Base-by-base conservation (phyloP, 2,329 filamentous ascomycete species). In the Alternaria brassicicola region DNA sequence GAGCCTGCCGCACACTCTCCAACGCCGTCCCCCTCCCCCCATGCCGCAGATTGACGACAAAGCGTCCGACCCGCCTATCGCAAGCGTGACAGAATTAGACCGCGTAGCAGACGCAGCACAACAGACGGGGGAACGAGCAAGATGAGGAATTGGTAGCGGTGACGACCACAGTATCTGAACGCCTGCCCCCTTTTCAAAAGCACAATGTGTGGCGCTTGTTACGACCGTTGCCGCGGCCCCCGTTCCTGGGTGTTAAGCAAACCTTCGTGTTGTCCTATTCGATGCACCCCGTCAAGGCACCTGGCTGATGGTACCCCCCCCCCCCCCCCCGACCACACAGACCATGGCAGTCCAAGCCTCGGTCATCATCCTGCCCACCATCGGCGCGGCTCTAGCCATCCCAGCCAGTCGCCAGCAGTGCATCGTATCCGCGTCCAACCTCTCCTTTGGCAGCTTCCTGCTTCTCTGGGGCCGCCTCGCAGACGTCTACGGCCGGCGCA, bases 361-460 rank as follows among this genome's bases (percentile, higher is more conserved):
- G 4, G 84, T 89, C 57, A 88, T 89, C 59, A 84, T 88, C 48
- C 77, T 89, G 15, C 87, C 87, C 0, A 83, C 82, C n/a, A 88
- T 89, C 31, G 85, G 85, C 35, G 67, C 78, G 25, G 83, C 83
- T 10, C 78, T 89, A 4, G 59, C 73, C 50, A 86, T 89, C 19
- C 87, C 87, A 1, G 82, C 84, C 36, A 81, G 81, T 25, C 81
- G 86, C 15, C 81, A 85, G 56, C 87, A 89, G 76, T 90, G 88
- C 87, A 82, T 90, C 60, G 80, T 90, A 0, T 89, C 87, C 0
- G 84, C 87, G 0, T 90, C 90, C 68, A 81, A 85, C 4, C 81
- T 90, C 15, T 81, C 86, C 0, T 90, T 90, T 65, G 88, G 87
- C 45, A 89, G 87, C 73, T 89, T 90, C 68, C 76, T 90, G 25